Conservation (phyloP, 352 stramenopile species). For the Globisporangium abappressorium region DNA sequence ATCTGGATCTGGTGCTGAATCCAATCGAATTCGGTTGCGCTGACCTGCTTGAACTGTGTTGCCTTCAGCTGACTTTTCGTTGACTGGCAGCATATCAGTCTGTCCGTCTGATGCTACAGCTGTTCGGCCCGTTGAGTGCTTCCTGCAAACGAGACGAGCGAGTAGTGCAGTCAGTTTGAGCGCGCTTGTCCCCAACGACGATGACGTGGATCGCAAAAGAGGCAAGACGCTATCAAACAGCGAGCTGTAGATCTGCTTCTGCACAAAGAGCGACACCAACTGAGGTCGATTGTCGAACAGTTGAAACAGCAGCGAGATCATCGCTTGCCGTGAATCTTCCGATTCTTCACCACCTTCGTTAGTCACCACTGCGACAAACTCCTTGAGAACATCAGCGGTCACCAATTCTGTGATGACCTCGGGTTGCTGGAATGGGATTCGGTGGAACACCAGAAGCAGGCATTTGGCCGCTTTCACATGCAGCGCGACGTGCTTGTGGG, state of each 20-base stretch:
- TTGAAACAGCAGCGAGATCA: constrained; percentile 59
- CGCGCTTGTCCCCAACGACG: constrained; percentile 29
- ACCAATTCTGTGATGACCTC: constrained; percentile 42
- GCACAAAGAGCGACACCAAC: constrained; percentile 56
- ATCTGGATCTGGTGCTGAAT: constrained; percentile 60
- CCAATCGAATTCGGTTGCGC: constrained; percentile 33
- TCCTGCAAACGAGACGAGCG: constrained; percentile 49
- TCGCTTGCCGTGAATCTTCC: constrained; percentile 63
- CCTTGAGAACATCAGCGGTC: constrained; percentile 40
- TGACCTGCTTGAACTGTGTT: neutral
- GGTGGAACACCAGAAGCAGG: constrained; percentile 58
- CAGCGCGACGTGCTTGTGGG: constrained; percentile 54
- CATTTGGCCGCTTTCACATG: constrained; percentile 73
- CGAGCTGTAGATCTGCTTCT: constrained; percentile 51
- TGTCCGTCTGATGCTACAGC: neutral
- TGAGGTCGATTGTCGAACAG: constrained; percentile 58
- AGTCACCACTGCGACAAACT: constrained; percentile 52
- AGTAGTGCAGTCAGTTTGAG: constrained; percentile 62
- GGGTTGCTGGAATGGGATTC: constrained; percentile 28
- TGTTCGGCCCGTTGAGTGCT: constrained; percentile 21
- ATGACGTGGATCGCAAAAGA: constrained; percentile 43
- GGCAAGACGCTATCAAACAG: constrained; percentile 53
- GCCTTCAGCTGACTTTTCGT: neutral
- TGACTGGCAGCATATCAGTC: neutral
- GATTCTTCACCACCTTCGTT: constrained; percentile 52